Base-by-base conservation (phyloP, 805 yeast species). In the Saccharomycopsis capsularis region DNA sequence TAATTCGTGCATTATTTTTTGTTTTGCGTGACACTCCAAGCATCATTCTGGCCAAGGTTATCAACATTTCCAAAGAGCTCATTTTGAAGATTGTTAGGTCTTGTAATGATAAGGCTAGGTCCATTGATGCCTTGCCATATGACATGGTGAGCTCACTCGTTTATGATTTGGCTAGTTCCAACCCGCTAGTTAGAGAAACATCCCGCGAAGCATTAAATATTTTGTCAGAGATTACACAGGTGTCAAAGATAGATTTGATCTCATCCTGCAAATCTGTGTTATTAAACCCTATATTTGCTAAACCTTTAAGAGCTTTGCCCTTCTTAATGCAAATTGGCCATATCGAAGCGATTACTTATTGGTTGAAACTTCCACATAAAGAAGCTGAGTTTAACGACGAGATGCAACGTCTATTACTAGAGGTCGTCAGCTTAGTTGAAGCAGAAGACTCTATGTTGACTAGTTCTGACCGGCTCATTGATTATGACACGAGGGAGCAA, bases 261-360 rank as follows among this genome's bases (percentile, higher is more conserved):
- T 78, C 81, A 3, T 90, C 91, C 18, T 90, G 95, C 46, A 87
- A 89, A 58, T 82, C 79, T 42, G 78, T 90, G 23, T 68, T 95
- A 25, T 67, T 93, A 42, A 85, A 95, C 0, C 98, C 99, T 4
- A 93, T 93, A 21, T 95, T 93, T 69, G 96, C 96, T 3, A 93
- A 93, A 61, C 99, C 99, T 0, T 67, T 93, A 50, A 74, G 99
- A 55, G 99, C 99, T 0, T 71, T 93, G 53, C 99, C 99, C 0
- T 93, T 95, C 68, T 93, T 96, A 3, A 93, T 91, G 96, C 99
- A 95, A 67, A 93, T 93, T 49, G 99, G 99, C 34, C 90, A 93
- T 63, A 90, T 93, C 53, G 98, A 93, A 64, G 98, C 98, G 1
- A 86, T 93, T n/a, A 82, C 95, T 0, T 95, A 82, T 64, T 91